phyloP scores from a whole-genome alignment of 257 asterid species.

The Salvia hispanica region DNA sequence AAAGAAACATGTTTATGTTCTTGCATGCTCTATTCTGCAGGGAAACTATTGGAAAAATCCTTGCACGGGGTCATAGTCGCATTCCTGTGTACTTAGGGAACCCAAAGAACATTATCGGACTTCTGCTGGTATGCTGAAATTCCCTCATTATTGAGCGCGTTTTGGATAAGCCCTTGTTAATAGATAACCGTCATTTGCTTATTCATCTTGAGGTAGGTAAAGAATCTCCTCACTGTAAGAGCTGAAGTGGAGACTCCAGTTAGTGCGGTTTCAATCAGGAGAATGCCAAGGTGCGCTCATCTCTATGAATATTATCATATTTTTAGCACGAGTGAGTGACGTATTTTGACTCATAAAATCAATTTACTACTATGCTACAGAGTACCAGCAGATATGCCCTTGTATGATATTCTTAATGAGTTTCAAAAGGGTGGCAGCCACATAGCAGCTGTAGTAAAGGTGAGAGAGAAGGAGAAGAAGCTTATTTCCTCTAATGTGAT shows the following conservation, averaged over 20 bases:
- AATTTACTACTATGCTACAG: conserved; percentile 41
- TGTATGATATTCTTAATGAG: conserved; percentile 94
- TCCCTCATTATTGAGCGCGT: conserved; percentile 5
- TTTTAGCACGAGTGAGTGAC: neutral
- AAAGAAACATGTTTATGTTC: neutral
- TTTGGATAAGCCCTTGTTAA: neutral
- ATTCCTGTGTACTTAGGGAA: conserved; percentile 84
- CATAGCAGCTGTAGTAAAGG: conserved; percentile 98
- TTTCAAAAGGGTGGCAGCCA: conserved; percentile 97
- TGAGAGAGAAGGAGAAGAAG: conserved; percentile 54
- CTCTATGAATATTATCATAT: conserved; percentile 15
- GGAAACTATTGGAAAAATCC: conserved; percentile 97
- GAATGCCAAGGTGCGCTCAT: conserved; percentile 73
- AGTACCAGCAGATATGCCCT: conserved; percentile 93
- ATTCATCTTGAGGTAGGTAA: conserved; percentile 55
- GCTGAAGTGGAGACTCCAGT: conserved; percentile 96
- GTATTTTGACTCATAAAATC: conserved; percentile 22
- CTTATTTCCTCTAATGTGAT: conserved; percentile 4
- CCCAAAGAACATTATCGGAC: conserved; percentile 89
- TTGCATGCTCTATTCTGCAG: conserved; percentile 45
- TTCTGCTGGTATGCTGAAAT: conserved; percentile 73
- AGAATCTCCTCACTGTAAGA: conserved; percentile 87
- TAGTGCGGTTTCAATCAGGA: conserved; percentile 89
- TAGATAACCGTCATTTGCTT: conserved; percentile 9
- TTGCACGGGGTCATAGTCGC: conserved; percentile 98